A percentile compares a stretch with the other conserved stretches of the same genome.
These are phyloP conservation scores for Arabidopsis hybrid DNA, from an alignment of 441 rosid species.

Conservation along the genomic window DNA sequence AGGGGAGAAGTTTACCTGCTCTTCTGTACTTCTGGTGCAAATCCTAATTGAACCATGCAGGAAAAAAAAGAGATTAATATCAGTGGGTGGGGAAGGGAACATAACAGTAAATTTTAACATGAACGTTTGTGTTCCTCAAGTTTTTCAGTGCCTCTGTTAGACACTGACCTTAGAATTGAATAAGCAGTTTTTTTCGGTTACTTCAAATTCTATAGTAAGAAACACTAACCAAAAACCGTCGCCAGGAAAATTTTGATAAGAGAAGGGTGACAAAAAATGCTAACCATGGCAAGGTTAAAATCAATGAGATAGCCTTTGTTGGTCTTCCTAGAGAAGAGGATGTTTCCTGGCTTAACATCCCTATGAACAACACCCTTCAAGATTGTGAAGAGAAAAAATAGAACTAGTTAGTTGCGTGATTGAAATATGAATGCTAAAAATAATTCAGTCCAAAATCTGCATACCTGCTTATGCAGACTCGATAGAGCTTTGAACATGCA, in stretches of 20 bases:
- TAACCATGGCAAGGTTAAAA: conserved; percentile 95
- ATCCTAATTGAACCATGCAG: conserved; percentile 59
- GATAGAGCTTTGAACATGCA: conserved; percentile 93
- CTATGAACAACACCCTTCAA: conserved; percentile 89
- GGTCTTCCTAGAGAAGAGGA: conserved; percentile 83
- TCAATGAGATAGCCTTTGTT: conserved; percentile 89
- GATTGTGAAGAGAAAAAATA: conserved; percentile 22
- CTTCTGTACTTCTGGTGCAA: conserved; percentile 74
- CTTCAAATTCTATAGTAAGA: conserved; percentile 15
- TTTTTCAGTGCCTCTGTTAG: conserved; percentile 23
- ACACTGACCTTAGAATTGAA: conserved; percentile 9
- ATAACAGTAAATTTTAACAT: conserved; percentile 8
- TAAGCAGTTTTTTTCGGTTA: conserved; percentile 3
- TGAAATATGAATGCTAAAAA: conserved; percentile 5
- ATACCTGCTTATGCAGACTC: conserved; percentile 92
- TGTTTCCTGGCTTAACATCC: conserved; percentile 98
- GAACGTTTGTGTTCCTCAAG: conserved; percentile 13
- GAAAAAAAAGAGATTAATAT: conserved; percentile 21
- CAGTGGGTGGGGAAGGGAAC: conserved; percentile 12
- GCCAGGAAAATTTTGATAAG: conserved; percentile 20
- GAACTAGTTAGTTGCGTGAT: conserved; percentile 14
- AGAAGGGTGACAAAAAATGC: conserved; percentile 44
- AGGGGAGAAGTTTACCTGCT: conserved; percentile 55
- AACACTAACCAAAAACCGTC: conserved; percentile 11
- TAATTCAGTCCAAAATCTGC: not conserved